Conservation (phyloP, 2,329 filamentous ascomycete genomes). For the Trichoderma sp. region DNA sequence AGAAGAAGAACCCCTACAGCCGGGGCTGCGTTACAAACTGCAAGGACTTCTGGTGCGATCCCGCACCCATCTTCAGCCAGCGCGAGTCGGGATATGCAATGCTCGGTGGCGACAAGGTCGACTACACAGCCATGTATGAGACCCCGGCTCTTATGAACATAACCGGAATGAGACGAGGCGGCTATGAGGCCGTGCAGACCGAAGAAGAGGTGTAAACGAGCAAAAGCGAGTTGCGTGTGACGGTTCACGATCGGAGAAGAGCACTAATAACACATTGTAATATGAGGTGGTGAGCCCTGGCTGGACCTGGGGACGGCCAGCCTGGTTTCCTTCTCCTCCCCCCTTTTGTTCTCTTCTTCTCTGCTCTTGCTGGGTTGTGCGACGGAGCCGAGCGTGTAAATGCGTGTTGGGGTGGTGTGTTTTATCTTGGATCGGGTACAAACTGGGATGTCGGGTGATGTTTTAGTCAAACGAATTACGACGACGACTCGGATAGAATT, state of each 20-base stretch:
- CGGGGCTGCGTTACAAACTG: constrained; percentile 85
- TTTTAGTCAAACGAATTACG: constrained; percentile 15
- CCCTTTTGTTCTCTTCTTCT: background rate
- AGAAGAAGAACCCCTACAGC: constrained; percentile 79
- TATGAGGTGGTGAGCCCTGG: constrained; percentile 7
- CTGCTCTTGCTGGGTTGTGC: background rate
- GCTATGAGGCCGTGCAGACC: constrained; percentile 65
- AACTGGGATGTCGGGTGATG: constrained; percentile 13
- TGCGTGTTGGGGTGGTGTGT: constrained; percentile 15
- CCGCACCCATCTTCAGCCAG: constrained; percentile 75
- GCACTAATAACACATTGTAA: constrained; percentile 17
- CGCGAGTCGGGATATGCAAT: constrained; percentile 73
- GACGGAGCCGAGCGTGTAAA: background rate
- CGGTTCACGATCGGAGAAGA: background rate
- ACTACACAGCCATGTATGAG: constrained; percentile 91
- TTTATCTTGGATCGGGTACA: constrained; percentile 16
- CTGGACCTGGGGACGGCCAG: background rate
- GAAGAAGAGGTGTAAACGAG: constrained; percentile 51
- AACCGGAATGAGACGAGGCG: constrained; percentile 52
- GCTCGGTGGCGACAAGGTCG: constrained; percentile 75
- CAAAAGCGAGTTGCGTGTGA: constrained; percentile 45
- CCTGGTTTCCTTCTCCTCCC: background rate
- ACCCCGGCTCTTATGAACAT: constrained; percentile 69
- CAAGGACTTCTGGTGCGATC: constrained; percentile 94
- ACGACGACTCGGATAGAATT: constrained; percentile 19